Conservation (phyloP, 2,329 filamentous ascomycete genomes). For the Zarea fungicola region DNA sequence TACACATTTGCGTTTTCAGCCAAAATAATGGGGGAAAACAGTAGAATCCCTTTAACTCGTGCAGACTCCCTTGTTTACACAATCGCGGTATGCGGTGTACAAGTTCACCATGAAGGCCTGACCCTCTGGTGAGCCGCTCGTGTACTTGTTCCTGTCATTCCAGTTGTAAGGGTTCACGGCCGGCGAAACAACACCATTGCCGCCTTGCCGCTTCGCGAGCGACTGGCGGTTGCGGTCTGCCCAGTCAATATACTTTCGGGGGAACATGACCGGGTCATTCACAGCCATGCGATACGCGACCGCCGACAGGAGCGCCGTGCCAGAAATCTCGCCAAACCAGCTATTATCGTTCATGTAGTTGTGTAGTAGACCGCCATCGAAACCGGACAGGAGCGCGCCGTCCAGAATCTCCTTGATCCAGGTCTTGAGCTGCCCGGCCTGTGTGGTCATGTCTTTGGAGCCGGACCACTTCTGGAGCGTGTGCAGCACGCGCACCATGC, state of each 20-base stretch:
- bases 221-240: constrained; percentile 10
- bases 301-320: constrained; percentile 14
- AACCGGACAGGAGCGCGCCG: constrained; percentile 9
- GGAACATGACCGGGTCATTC: constrained; percentile 14
- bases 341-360: constrained; percentile 14
- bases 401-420: constrained; percentile 17
- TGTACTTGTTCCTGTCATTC: constrained; percentile 13
- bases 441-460: not conserved
- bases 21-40: too few species aligned
- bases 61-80: constrained; percentile 11
- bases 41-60: not conserved
- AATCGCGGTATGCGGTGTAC: constrained; percentile 15
- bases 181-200: constrained; percentile 8
- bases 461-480: constrained; percentile 15
- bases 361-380: constrained; percentile 10
- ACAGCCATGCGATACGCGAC: constrained; percentile 16
- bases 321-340: constrained; percentile 16
- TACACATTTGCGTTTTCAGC: too few species aligned
- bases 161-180: constrained; percentile 14
- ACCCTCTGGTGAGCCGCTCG: constrained; percentile 14
- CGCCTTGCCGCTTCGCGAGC: constrained; percentile 5
- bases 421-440: constrained; percentile 9
- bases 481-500: constrained; percentile 16
- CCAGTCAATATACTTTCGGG: constrained; percentile 14
- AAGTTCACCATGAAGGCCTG: constrained; percentile 14